Conservation (phyloP, 2,329 filamentous ascomycete genomes). For the Exophiala xenobiotica region DNA sequence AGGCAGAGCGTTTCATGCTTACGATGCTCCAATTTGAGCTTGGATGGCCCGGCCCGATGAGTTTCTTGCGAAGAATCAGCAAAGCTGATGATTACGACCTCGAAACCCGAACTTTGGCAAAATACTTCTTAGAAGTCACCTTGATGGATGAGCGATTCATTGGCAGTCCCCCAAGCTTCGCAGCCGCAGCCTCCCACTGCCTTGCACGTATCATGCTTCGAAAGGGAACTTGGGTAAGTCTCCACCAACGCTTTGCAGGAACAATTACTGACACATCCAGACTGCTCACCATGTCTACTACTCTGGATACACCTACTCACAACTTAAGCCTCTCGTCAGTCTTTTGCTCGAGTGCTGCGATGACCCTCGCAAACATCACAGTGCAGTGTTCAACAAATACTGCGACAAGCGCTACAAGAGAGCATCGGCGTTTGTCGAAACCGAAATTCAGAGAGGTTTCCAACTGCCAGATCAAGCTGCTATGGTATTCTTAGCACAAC, state of each 20-base stretch:
- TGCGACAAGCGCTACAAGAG: slow-evolving; percentile 82
- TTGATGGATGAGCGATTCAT: slow-evolving; percentile 99
- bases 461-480: slow-evolving; percentile 43
- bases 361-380: slow-evolving; percentile 75
- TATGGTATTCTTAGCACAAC: slow-evolving; percentile 13
- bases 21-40: slow-evolving; percentile 94
- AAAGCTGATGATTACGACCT: slow-evolving; percentile 98
- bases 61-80: slow-evolving; percentile 92
- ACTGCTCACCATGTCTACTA: slow-evolving; percentile 83
- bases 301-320: slow-evolving; percentile 85
- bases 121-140: slow-evolving; percentile 95
- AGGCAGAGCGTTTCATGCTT: slow-evolving; percentile 97
- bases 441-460: slow-evolving; percentile 66
- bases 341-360: slow-evolving; percentile 88
- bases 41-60: slow-evolving; percentile 98
- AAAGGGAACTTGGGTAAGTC: slow-evolving; percentile 89
- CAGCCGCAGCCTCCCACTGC: slow-evolving; percentile 89
- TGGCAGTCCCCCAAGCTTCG: slow-evolving; percentile 82
- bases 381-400: slow-evolving; percentile 90
- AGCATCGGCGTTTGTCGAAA: slow-evolving; percentile 75
- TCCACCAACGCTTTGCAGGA: neutral
- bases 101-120: slow-evolving; percentile 90
- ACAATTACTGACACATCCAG: slow-evolving; percentile 46
- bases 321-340: slow-evolving; percentile 73
- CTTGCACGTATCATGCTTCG: slow-evolving; percentile 82